phyloP scores from a whole-genome alignment of 805 yeast genomes.

The Tetrapisispora phaffii region DNA sequence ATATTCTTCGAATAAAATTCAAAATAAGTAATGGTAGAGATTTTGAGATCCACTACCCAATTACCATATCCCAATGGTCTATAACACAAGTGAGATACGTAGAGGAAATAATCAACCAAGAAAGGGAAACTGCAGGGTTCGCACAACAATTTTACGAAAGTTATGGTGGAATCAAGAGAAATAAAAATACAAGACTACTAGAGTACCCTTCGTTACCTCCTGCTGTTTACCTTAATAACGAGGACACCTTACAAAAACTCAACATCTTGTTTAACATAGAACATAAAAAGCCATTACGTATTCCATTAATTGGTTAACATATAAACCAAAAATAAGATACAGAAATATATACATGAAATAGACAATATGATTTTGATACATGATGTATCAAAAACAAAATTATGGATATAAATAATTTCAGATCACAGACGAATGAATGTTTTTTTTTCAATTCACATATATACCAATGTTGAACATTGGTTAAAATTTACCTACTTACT shows the following conservation, averaged over 20 bases:
- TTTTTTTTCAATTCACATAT: no score
- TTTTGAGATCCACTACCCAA: conserved; percentile 40
- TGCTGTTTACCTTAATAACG: conserved; percentile 18
- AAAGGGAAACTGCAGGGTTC: conserved; percentile 38
- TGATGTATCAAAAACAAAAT: background rate
- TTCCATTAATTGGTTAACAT: conserved; percentile 18
- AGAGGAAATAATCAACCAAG: conserved; percentile 43
- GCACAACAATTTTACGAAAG: conserved; percentile 28
- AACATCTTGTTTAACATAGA: background rate
- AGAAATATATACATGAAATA: background rate
- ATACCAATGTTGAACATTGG: no score
- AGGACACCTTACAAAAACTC: conserved; percentile 10
- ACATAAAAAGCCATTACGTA: conserved; percentile 5
- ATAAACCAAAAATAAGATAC: background rate
- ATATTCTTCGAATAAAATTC: conserved; percentile 41
- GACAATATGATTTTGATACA: background rate
- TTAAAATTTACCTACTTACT: no score
- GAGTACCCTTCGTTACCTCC: conserved; percentile 33
- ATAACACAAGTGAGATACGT: conserved; percentile 38
- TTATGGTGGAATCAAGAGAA: conserved; percentile 30
- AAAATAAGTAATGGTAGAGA: conserved; percentile 42
- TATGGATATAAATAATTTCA: no score
- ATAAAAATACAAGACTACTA: conserved; percentile 19
- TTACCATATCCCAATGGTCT: conserved; percentile 47
- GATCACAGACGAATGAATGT: no score